These are phyloP conservation scores for Powellomyces hirtus DNA, from an alignment of 192 early-diverging fungal genomes.

Conservation along the genomic window DNA sequence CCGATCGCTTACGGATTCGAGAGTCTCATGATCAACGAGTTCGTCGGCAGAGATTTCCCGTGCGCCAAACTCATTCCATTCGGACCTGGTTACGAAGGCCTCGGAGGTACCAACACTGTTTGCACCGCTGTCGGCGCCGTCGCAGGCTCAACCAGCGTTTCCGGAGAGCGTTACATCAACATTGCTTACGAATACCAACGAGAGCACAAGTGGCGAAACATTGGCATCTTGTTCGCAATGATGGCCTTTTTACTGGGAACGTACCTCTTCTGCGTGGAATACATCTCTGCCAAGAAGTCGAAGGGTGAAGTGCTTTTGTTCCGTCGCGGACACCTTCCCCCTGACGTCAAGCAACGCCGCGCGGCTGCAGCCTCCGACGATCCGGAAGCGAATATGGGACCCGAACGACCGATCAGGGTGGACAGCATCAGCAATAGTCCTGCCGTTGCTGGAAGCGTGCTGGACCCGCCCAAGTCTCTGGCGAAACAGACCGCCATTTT, in stretches of 20 bases:
- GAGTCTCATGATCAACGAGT: constrained; percentile 61
- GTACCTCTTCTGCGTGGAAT: not conserved
- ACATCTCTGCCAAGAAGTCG: constrained; percentile 6
- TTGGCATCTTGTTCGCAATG: constrained; percentile 9
- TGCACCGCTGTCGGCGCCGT: not conserved
- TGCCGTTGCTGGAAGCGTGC: not conserved
- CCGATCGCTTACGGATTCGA: constrained; percentile 60
- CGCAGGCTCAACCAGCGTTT: not conserved
- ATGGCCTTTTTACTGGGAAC: not conserved
- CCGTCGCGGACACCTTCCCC: constrained; percentile 6
- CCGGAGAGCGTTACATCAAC: not conserved
- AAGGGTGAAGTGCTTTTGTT: constrained; percentile 13
- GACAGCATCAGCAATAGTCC: no score
- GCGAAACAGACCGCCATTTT: constrained; percentile 2
- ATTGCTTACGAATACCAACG: not conserved
- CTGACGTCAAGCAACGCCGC: not conserved
- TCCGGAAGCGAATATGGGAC: not conserved
- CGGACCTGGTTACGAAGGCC: not conserved
- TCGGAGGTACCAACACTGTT: not conserved
- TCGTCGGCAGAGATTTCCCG: constrained; percentile 38
- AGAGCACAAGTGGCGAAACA: constrained; percentile 25
- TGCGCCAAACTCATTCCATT: not conserved
- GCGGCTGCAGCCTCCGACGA: not conserved
- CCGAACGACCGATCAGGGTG: not conserved
- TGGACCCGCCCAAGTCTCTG: not conserved